Evolutionary conservation across 108 stramenopile genomes (phyloP), one percentile per base, ranked within the genome.

Genomic region (Epipyxis sp.): DNA sequence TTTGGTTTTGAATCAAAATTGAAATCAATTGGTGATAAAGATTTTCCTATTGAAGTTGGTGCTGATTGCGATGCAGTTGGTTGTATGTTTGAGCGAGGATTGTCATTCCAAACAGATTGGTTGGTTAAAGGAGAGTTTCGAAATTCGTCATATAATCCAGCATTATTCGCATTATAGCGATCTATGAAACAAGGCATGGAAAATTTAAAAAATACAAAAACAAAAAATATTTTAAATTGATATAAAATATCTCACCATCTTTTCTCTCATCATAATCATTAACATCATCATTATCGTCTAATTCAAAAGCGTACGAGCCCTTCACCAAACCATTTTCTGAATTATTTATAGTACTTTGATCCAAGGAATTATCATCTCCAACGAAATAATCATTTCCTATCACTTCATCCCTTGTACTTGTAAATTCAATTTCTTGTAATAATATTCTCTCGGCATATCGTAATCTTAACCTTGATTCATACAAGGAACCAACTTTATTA

Each of bases 381-480:
- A 13, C 46, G 20, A 20, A 50, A 50, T 20, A 50, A 50, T 50
- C 46, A 50, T 50, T 50, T 13, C 46, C 46, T 13, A 6, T 20
- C 6, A 13, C 46, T 50, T 20, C 46, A 20, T 50, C n/a, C n/a
- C n/a, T n/a, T n/a, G n/a, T n/a, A n/a, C n/a, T n/a, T n/a, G n/a
- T 30, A 27, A 74, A 35, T 74, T 74, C 71, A 39, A 74, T 74
- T 74, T 74, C 71, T 42, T 74, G 71, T 32, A 74, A 57, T 20
- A 74, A 57, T 10, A 74, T 74, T 6, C 50, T 37, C 42, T 74
- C 71, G 10, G 50, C 71, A 54, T 35, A 54, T 6, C 71, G 71
- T 13, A 74, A 25, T 10, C 71, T 37, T 6, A 74, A 37, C 10
- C 71, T 37, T 10, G 3, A 27, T 74, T 74, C 41, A 57, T 30